A percentile compares a stretch with the other conserved stretches of the same genome.
phyloP scores from a whole-genome alignment of 108 stramenopile genomes.

The Pinguiococcus pyrenoidosus region DNA sequence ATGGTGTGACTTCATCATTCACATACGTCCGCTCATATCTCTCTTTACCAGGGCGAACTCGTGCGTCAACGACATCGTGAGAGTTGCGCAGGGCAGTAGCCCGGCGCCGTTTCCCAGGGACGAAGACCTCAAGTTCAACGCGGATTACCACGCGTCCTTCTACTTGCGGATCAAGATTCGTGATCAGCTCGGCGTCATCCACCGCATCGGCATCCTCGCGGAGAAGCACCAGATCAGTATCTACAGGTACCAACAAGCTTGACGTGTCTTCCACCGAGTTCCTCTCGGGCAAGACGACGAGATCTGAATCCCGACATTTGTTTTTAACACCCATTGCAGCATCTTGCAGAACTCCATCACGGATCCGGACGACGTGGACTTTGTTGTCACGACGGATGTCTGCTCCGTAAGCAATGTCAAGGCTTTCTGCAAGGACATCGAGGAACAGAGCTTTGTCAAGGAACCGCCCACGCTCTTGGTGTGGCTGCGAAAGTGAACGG shows the following conservation, averaged over 20 bases:
- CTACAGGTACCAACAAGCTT: no score
- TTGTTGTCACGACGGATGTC: slow-evolving; percentile 67
- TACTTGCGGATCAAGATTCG: slow-evolving; percentile 62
- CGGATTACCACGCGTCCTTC: slow-evolving; percentile 51
- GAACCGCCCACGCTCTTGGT: no score
- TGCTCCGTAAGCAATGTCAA: no score
- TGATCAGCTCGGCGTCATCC: slow-evolving; percentile 63
- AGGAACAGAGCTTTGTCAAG: no score
- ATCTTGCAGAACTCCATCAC: slow-evolving; percentile 56
- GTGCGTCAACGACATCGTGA: slow-evolving; percentile 67
- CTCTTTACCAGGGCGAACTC: slow-evolving; percentile 79
- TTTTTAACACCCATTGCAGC: no score
- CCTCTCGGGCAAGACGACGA: no score
- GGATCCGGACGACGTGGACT: slow-evolving; percentile 55
- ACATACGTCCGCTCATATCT: no score
- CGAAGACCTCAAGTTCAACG: slow-evolving; percentile 45
- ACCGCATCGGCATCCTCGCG: slow-evolving; percentile 56
- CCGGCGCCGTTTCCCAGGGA: slow-evolving; percentile 14
- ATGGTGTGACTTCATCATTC: no score
- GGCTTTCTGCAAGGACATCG: no score
- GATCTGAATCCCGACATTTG: no score
- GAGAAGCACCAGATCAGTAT: slow-evolving; percentile 58
- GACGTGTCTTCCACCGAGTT: no score
- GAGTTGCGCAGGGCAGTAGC: slow-evolving; percentile 49
- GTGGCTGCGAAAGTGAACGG: no score